phyloP scores from a whole-genome alignment of 192 early-diverging fungal species.

The Backusella circina region DNA sequence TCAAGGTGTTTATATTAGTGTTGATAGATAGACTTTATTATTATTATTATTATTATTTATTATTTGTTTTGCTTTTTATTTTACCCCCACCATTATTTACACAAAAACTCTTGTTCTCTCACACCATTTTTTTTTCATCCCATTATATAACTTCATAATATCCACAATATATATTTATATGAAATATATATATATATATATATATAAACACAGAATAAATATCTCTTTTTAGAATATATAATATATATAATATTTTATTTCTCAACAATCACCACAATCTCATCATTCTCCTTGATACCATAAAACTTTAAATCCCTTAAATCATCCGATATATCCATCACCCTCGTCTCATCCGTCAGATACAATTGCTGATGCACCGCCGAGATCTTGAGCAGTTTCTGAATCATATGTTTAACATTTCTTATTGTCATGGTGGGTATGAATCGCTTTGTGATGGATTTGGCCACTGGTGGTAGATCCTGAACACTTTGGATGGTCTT shows the following conservation, averaged over 20 bases:
- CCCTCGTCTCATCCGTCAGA: slow-evolving; percentile 17
- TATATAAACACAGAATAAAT: too few relatives aligned
- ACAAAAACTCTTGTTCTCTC: not conserved
- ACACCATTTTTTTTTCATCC: too few relatives aligned
- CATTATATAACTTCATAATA: not conserved
- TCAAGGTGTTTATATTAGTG: not conserved
- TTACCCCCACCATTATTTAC: not conserved
- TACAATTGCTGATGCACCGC: slow-evolving; percentile 37
- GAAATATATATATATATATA: not conserved
- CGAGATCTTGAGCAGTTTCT: slow-evolving; percentile 44
- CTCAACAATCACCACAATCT: slow-evolving; percentile 35
- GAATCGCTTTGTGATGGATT: slow-evolving; percentile 26
- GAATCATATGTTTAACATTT: slow-evolving; percentile 45
- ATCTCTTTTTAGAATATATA: not conserved
- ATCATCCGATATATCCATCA: slow-evolving; percentile 38
- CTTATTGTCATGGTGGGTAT: slow-evolving; percentile 48
- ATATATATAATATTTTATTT: not conserved
- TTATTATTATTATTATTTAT: not conserved
- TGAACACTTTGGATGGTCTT: not conserved
- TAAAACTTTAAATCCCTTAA: slow-evolving; percentile 49
- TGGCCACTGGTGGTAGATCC: slow-evolving; percentile 13
- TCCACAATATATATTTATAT: not conserved
- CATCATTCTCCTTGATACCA: slow-evolving; percentile 39
- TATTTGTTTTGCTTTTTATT: not conserved
- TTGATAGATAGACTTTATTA: not conserved